Conservation (phyloP, 2,329 filamentous ascomycete genomes). For the Leptosphaerulina australis region DNA sequence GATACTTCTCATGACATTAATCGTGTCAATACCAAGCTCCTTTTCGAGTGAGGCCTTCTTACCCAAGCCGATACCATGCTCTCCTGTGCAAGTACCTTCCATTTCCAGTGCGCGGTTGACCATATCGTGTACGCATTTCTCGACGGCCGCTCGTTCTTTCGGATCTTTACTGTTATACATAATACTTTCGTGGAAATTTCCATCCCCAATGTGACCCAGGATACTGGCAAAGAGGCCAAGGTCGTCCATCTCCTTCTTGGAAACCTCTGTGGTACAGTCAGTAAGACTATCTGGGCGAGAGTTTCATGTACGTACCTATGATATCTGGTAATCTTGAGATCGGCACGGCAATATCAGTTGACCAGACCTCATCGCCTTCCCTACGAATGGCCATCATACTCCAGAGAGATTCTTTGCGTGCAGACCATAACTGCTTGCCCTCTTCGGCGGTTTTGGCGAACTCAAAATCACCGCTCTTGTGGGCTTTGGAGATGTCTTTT, state of each 20-base stretch:
- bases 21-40: conserved; percentile 79
- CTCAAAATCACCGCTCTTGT: conserved; percentile 62
- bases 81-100: conserved; percentile 91
- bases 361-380: conserved; percentile 65
- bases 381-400: conserved; percentile 63
- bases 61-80: conserved; percentile 83
- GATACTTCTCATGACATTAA: conserved; percentile 83
- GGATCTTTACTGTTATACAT: conserved; percentile 77
- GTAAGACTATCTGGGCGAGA: not conserved
- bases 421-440: conserved; percentile 64
- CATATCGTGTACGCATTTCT: conserved; percentile 86
- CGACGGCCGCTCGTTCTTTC: conserved; percentile 75
- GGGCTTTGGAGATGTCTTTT: conserved; percentile 67
- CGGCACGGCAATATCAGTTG: conserved; percentile 66
- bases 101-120: conserved; percentile 88
- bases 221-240: conserved; percentile 86
- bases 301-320: conserved; percentile 55
- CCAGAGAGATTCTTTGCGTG: conserved; percentile 66
- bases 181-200: conserved; percentile 93
- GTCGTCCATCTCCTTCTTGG: conserved; percentile 87
- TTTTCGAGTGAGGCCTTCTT: conserved; percentile 81
- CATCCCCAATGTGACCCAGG: conserved; percentile 88
- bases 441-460: conserved; percentile 62
- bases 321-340: conserved; percentile 67
- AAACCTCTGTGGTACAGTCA: conserved; percentile 65